Base-by-base conservation (phyloP, 257 asterid species). In the Ilex aquifolium region DNA sequence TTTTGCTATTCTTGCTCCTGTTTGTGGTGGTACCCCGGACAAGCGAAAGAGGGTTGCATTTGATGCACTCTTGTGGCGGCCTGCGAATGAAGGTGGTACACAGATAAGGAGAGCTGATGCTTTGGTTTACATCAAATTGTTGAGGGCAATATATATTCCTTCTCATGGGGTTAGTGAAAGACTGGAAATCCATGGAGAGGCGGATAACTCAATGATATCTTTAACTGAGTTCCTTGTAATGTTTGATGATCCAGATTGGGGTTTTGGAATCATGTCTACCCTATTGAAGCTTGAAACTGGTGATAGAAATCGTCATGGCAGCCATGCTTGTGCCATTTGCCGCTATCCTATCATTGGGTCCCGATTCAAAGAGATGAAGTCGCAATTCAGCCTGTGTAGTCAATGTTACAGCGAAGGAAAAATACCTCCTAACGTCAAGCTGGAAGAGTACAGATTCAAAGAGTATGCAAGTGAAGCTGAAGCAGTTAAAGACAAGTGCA, bases 221-320 rank as follows among this genome's bases (percentile, higher is more conserved):
- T 70, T 82, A 31, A 59, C 78, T 1, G 97, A 93, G 56, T 93
- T 87, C 73, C 68, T 73, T 6, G 64, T 74, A 8, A 87, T 93
- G 95, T 88, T 93, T 63, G 97, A 90, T 70, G 97, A 93, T 83
- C 84, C 53, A 69, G 96, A 90, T 70, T 87, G 96, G 95, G 99
- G 96, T 0, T 93, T 93, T 53, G 82, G 97, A 36, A 86, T 90
- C 15, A 62, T 93, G 83, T 69, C 90, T 46, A 76, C 85, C 5
- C 64, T 93, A 17, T 11, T 86, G 82, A 93, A 82, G 83, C 99
- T 93, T 10, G 99, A 93, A 68, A 61, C 29, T 0, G 88, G 99
- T 27, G 99, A 93, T 29, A 82, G 99, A 78, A 85, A 83, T 69
- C 95, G 99, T 2, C 99, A 93, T 44, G 97, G 97, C 13, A 78